A percentile compares a stretch with the other conserved stretches of the same genome.
Evolutionary conservation across 495 filamentous ascomycete genomes (phyloP).

Genomic region (Neurospora cerealis): DNA sequence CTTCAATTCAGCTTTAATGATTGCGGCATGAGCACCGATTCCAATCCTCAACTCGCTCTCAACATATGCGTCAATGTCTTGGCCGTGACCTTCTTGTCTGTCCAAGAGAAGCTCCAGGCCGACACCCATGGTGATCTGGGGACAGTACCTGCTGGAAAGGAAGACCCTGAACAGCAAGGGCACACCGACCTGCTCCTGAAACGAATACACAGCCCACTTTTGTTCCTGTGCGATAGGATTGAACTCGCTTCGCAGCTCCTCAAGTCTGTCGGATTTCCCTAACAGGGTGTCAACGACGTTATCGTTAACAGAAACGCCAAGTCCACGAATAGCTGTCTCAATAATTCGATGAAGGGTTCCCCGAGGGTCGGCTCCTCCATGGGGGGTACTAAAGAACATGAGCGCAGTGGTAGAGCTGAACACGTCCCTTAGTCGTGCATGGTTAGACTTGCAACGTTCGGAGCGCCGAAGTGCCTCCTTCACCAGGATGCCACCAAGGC

Average conservation of each 20-base stretch:
- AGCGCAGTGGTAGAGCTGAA: slow-evolving; percentile 28
- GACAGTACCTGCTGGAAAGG: slow-evolving; percentile 44
- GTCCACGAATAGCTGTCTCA: slow-evolving; percentile 10
- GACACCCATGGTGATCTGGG: slow-evolving; percentile 29
- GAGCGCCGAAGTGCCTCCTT: slow-evolving; percentile 31
- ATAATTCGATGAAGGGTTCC: slow-evolving; percentile 4
- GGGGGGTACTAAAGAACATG: slow-evolving; percentile 37
- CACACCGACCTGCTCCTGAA: slow-evolving; percentile 23
- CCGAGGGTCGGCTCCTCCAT: slow-evolving; percentile 25
- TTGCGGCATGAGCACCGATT: slow-evolving; percentile 14
- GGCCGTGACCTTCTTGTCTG: slow-evolving; percentile 11
- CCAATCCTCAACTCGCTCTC: slow-evolving; percentile 15
- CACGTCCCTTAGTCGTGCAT: slow-evolving; percentile 14
- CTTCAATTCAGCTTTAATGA: slow-evolving; percentile 21
- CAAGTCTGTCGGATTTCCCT: slow-evolving; percentile 22
- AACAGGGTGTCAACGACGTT: slow-evolving; percentile 17
- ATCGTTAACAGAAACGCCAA: slow-evolving; percentile 17
- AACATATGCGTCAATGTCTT: slow-evolving; percentile 17
- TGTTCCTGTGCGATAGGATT: slow-evolving; percentile 13
- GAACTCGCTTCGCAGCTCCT: slow-evolving; percentile 23
- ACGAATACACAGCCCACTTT: slow-evolving; percentile 26
- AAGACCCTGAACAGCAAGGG: slow-evolving; percentile 22
- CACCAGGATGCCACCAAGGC: slow-evolving; percentile 42
- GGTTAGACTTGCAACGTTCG: slow-evolving; percentile 1
- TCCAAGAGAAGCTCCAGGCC: slow-evolving; percentile 22